Base-by-base conservation (phyloP, 2,329 filamentous ascomycete species). In the Colletotrichum sp. region DNA sequence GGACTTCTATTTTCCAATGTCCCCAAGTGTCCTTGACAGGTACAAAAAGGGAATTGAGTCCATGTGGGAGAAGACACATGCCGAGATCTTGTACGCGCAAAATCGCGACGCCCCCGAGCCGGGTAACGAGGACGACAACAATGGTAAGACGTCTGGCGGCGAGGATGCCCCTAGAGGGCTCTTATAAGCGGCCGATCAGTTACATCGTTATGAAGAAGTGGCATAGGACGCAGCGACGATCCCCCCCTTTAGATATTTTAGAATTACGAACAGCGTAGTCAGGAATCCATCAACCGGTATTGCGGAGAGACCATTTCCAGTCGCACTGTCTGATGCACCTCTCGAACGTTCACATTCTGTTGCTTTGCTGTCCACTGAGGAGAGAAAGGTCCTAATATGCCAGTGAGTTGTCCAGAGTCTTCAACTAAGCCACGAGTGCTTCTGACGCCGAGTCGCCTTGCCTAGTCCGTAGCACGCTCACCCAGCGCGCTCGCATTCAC, bases 331-430 rank as follows among this genome's bases (percentile, higher is more conserved):
- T 13, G 44, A 13, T 48, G 44, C 9, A 48, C 10, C 9, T 13
- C n/a, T 48, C 1, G 10, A 22, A 48, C 10, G 10, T 22, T 3
- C 4, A 1, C 10, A 13, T 13, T 6, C 6, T 22, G 18, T 22
- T 22, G 10, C n/a, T 48, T 22, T 48, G 44, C 44, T 48, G n/a
- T 48, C n/a, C n/a, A 48, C 2, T 22, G 1, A 7, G 44, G 5
- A 1, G 44, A 48, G 10, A 48, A 48, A 22, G 5, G 18, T 48
- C 6, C 18, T n/a, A 22, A 7, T 22, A 22, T 48, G 8, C 5
- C 0, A 6, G 8, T 44, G 0, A 6, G 5, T 3, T 18, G 39
- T 18, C 8, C 16, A n/a, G 8, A 5, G 8, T 44, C 2, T 18
- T 0, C 16, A 44, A 10, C 5, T 1, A 4, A 44, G 10, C 36